Conservation (phyloP, 2,329 filamentous ascomycete species). For the Pseudocercospora eumusae region DNA sequence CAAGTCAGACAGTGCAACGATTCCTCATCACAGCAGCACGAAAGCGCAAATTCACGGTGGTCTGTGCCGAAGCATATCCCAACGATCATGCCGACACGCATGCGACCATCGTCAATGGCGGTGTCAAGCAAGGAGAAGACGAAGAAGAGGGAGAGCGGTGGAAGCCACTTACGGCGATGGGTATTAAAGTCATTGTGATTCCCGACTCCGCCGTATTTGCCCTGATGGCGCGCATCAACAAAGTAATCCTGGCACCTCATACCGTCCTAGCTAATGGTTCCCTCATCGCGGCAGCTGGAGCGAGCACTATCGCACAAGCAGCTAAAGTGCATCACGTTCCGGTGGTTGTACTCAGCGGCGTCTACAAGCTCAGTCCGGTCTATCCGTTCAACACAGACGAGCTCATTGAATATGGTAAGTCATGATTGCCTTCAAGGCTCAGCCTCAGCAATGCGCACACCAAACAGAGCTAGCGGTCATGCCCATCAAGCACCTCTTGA, state of each 20-base stretch:
- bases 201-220: slow-evolving; percentile 85
- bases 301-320: slow-evolving; percentile 77
- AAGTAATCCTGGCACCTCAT: slow-evolving; percentile 87
- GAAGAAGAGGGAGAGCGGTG: slow-evolving; percentile 59
- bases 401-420: slow-evolving; percentile 75
- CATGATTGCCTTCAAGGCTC: background rate
- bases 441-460: background rate
- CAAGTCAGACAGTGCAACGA: slow-evolving; percentile 81
- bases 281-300: slow-evolving; percentile 81
- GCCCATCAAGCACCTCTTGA: background rate
- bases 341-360: slow-evolving; percentile 83
- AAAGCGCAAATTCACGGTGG: slow-evolving; percentile 88
- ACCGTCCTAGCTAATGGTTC: slow-evolving; percentile 87
- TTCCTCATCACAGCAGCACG: slow-evolving; percentile 85
- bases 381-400: slow-evolving; percentile 81
- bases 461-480: background rate
- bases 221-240: slow-evolving; percentile 93
- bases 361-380: slow-evolving; percentile 91
- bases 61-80: slow-evolving; percentile 74
- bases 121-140: slow-evolving; percentile 44
- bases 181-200: slow-evolving; percentile 80
- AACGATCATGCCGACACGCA: slow-evolving; percentile 68
- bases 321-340: slow-evolving; percentile 80
- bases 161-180: slow-evolving; percentile 76
- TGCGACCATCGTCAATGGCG: slow-evolving; percentile 60